Base-by-base conservation (phyloP, 2,329 filamentous ascomycete species). In the Hypoxylon sp. region DNA sequence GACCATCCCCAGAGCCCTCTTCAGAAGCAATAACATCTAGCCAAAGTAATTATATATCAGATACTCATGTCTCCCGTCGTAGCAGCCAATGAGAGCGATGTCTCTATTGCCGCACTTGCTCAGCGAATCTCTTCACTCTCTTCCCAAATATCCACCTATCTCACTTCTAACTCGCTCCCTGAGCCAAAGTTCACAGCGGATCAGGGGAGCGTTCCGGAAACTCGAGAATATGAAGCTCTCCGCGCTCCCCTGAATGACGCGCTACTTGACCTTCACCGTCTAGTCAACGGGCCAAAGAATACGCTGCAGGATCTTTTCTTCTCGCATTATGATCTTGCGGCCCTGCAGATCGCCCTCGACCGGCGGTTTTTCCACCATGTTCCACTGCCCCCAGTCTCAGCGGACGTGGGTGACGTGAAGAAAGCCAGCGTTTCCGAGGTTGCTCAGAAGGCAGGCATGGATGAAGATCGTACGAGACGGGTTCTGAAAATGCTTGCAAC, bases 401-500 rank as follows among this genome's bases (percentile, higher is more conserved):
- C 4, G 8, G n/a, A 19, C n/a, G n/a, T 6, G n/a, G 39, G 19
- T 10, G n/a, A 7, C 39, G n/a, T 19, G 39, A 44, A 44, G 39
- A 44, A 42, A 42, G 39, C n/a, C 7, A 44, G 39, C n/a, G n/a
- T 19, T 2, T 6, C 39, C n/a, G 39, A 19, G n/a, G 19, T 44
- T 3, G 39, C 39, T 6, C 39, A 44, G n/a, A 42, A 19, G n/a
- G 39, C n/a, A 10, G 39, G 39, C n/a, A 73, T 77, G 62, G 74
- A 76, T 51, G 63, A 62, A 60, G 72, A 73, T 39, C 71, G 74
- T 8, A 55, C 67, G 2, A 67, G 56, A 3, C 58, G 69, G 0
- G 62, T 76, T 11, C 48, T 77, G 29, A 72, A 71, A 37, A 55
- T 74, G 24, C 57, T 77, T 15, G 72, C 71, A 3, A 74, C 75